These are phyloP conservation scores for Trichoderma koningiopsis DNA, from an alignment of 2,329 filamentous ascomycete genomes.

Conservation along the genomic window DNA sequence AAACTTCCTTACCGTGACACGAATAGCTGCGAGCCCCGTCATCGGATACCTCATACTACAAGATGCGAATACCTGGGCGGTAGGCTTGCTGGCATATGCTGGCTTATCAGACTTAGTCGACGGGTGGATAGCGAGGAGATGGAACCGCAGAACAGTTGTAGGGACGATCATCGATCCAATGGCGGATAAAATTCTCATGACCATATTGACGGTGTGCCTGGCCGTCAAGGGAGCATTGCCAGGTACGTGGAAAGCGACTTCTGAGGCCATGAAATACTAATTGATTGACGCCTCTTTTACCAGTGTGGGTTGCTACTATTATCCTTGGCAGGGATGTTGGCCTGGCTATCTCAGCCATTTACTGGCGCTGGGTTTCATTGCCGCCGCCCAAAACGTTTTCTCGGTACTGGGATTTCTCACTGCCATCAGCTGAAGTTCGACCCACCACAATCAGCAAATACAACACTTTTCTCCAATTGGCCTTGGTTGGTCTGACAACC, in stretches of 20 bases:
- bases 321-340: conserved; percentile 88
- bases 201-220: conserved; percentile 81
- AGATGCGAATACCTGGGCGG: conserved; percentile 74
- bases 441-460: conserved; percentile 85
- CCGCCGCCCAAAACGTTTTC: conserved; percentile 90
- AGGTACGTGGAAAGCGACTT: conserved; percentile 51
- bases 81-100: conserved; percentile 88
- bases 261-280: background rate
- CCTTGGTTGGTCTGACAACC: conserved; percentile 81
- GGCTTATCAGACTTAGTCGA: conserved; percentile 90
- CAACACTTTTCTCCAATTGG: conserved; percentile 90
- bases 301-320: conserved; percentile 83
- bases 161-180: conserved; percentile 94
- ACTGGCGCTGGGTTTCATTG: conserved; percentile 93
- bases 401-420: conserved; percentile 95
- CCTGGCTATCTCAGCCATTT: conserved; percentile 82
- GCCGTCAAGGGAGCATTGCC: conserved; percentile 82
- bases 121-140: conserved; percentile 87
- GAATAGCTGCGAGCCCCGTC: conserved; percentile 78
- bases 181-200: conserved; percentile 97
- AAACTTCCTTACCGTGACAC: conserved; percentile 86
- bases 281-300: background rate
- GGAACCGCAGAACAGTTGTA: conserved; percentile 88
- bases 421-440: conserved; percentile 82
- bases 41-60: conserved; percentile 89